Evolutionary conservation across 352 stramenopile species (phyloP).

Genomic region (Blastocystis sp.): DNA sequence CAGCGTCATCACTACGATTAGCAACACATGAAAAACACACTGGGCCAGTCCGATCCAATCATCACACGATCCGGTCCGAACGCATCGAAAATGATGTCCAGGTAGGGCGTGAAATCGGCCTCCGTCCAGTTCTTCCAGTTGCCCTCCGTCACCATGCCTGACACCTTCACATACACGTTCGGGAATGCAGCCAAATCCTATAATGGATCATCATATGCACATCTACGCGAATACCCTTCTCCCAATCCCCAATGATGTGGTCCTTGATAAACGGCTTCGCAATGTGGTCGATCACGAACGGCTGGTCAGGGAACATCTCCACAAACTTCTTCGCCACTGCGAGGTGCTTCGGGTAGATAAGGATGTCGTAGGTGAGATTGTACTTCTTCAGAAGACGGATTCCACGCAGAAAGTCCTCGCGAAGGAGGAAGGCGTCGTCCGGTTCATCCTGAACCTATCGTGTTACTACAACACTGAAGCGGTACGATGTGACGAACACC

Average conservation of each 20-base stretch:
- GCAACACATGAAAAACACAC: not conserved
- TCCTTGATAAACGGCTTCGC: constrained; percentile 57
- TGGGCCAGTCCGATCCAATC: constrained; percentile 51
- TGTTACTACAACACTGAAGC: not conserved
- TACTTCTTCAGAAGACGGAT: constrained; percentile 54
- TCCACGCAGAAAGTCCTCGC: constrained; percentile 4
- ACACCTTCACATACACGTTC: constrained; percentile 53
- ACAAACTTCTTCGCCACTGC: constrained; percentile 22
- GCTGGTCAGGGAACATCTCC: constrained; percentile 44
- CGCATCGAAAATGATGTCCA: constrained; percentile 56
- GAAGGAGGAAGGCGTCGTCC: constrained; percentile 47
- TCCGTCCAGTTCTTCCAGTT: constrained; percentile 57
- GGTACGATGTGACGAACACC: constrained; percentile 38
- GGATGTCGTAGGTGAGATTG: constrained; percentile 53
- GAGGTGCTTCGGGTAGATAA: constrained; percentile 54
- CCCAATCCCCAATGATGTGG: constrained; percentile 41
- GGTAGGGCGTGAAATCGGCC: constrained; percentile 42
- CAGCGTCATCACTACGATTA: constrained; percentile 15
- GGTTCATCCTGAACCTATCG: constrained; percentile 49
- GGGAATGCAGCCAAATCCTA: constrained; percentile 45
- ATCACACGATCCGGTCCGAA: constrained; percentile 47
- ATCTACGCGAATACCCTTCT: constrained; percentile 32
- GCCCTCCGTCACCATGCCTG: constrained; percentile 50
- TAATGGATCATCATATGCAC: not conserved
- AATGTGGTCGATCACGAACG: constrained; percentile 54